Evolutionary conservation across 2,329 filamentous ascomycete species (phyloP).

Genomic region (Salinomyces thailandicus): DNA sequence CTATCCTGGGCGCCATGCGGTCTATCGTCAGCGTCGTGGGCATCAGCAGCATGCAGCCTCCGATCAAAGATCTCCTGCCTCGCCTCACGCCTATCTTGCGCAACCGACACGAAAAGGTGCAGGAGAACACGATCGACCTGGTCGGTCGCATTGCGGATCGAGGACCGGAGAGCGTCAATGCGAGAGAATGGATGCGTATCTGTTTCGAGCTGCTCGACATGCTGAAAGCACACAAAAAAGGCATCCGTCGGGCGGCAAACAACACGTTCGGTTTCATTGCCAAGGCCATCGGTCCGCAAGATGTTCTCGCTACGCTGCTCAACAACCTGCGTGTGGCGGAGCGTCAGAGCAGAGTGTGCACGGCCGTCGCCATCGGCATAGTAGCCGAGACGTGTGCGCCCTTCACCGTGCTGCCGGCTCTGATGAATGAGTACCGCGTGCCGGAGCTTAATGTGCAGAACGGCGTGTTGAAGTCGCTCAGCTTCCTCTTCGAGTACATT

Average conservation of each 20-base stretch:
- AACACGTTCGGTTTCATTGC: conserved; percentile 99
- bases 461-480: conserved; percentile 90
- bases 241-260: conserved; percentile 93
- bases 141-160: conserved; percentile 96
- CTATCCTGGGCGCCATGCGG: conserved; percentile 85
- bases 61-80: conserved; percentile 89
- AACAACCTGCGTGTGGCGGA: conserved; percentile 97
- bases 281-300: conserved; percentile 95
- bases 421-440: conserved; percentile 99
- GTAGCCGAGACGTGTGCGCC: conserved; percentile 97
- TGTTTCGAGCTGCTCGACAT: conserved; percentile 98
- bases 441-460: conserved; percentile 98
- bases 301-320: conserved; percentile 86
- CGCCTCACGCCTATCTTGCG: conserved; percentile 94
- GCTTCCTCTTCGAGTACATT: conserved; percentile 98
- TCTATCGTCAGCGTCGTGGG: conserved; percentile 97
- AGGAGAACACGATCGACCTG: conserved; percentile 97
- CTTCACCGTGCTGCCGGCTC: conserved; percentile 92
- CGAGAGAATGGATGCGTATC: conserved; percentile 98
- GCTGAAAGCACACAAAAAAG: conserved; percentile 99
- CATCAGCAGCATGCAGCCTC: conserved; percentile 96
- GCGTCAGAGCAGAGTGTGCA: conserved; percentile 95
- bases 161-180: conserved; percentile 91
- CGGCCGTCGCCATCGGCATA: conserved; percentile 94
- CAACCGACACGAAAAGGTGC: conserved; percentile 97